phyloP scores from a whole-genome alignment of 225 moss, liverwort and hornwort species.

The Physcomitrium patens region DNA sequence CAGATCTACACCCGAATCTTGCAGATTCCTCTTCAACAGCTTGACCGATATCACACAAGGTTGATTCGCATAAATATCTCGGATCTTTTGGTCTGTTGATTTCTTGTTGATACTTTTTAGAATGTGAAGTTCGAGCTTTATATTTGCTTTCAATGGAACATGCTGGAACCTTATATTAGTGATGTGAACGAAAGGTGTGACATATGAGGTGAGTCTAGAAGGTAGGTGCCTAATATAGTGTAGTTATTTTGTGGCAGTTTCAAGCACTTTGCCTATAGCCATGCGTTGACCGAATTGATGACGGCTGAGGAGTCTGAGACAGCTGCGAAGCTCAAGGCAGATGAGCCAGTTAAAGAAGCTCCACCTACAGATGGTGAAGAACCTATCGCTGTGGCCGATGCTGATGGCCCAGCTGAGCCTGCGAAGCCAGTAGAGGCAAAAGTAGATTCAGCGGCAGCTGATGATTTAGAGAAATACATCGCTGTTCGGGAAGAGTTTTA shows the following conservation, averaged over 20 bases:
- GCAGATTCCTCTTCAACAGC: slow-evolving; percentile 84
- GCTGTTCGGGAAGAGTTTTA: slow-evolving; percentile 70
- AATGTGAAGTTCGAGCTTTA: no score
- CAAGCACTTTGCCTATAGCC: slow-evolving; percentile 76
- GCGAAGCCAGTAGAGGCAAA: slow-evolving; percentile 51
- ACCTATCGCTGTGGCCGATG: slow-evolving; percentile 49
- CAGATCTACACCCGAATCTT: slow-evolving; percentile 84
- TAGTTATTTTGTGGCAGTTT: slow-evolving; percentile 57
- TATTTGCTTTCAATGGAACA: no score
- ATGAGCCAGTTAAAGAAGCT: slow-evolving; percentile 37
- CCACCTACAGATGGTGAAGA: slow-evolving; percentile 43
- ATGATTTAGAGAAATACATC: slow-evolving; percentile 82
- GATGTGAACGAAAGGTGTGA: no score
- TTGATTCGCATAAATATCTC: slow-evolving; percentile 2
- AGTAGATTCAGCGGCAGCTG: slow-evolving; percentile 29
- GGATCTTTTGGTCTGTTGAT: neutral
- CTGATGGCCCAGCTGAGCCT: slow-evolving; percentile 50
- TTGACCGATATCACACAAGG: slow-evolving; percentile 86
- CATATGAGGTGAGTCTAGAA: neutral
- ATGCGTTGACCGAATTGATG: slow-evolving; percentile 70
- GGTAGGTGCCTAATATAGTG: neutral
- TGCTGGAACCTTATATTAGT: no score
- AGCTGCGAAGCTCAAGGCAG: slow-evolving; percentile 32
- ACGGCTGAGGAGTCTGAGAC: slow-evolving; percentile 70
- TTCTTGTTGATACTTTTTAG: neutral